A percentile compares a stretch with the other conserved stretches of the same genome.
Conservation (phyloP, 2,329 filamentous ascomycete genomes). For the Pseudonectria buxi region DNA sequence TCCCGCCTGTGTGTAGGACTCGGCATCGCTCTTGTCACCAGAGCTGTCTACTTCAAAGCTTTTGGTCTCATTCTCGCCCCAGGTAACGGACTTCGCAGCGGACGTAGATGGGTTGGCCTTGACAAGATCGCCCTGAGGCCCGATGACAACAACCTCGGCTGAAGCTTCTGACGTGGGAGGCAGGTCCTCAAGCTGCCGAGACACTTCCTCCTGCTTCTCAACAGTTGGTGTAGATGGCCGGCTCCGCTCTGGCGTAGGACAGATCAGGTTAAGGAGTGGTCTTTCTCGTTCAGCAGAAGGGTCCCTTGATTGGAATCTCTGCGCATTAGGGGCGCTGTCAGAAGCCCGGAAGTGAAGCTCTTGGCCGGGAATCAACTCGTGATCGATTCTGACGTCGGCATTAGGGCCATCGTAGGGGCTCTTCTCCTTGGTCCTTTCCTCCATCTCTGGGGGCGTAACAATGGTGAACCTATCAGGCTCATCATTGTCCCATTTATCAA, state of each 20-base stretch:
- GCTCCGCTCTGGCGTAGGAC: slow-evolving; percentile 47
- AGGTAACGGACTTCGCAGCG: slow-evolving; percentile 52
- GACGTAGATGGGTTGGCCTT: slow-evolving; percentile 16
- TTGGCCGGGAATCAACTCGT: slow-evolving; percentile 49
- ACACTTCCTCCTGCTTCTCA: slow-evolving; percentile 14
- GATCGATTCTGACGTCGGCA: slow-evolving; percentile 58
- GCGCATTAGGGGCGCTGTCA: slow-evolving; percentile 19
- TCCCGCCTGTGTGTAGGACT: slow-evolving; percentile 21
- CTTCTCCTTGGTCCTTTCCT: slow-evolving; percentile 35
- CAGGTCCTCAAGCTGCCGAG: slow-evolving; percentile 12
- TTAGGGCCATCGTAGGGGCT: slow-evolving; percentile 51
- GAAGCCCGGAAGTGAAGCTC: slow-evolving; percentile 31
- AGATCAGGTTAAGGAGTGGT: slow-evolving; percentile 54
- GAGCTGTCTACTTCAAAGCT: slow-evolving; percentile 57
- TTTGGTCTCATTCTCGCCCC: slow-evolving; percentile 59
- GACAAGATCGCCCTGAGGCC: slow-evolving; percentile 36
- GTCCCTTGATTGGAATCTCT: slow-evolving; percentile 40
- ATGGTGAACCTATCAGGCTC: slow-evolving; percentile 37
- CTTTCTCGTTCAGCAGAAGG: slow-evolving; percentile 49
- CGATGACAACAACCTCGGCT: slow-evolving; percentile 30
- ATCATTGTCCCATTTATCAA: slow-evolving; percentile 44
- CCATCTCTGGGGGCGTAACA: slow-evolving; percentile 49
- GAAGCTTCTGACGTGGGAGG: slow-evolving; percentile 17
- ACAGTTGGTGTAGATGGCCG: slow-evolving; percentile 38
- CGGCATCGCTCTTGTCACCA: slow-evolving; percentile 32